Evolutionary conservation across 1,284 basidiomycete genomes (phyloP).

Genomic region (Ceratobasidium sp.): DNA sequence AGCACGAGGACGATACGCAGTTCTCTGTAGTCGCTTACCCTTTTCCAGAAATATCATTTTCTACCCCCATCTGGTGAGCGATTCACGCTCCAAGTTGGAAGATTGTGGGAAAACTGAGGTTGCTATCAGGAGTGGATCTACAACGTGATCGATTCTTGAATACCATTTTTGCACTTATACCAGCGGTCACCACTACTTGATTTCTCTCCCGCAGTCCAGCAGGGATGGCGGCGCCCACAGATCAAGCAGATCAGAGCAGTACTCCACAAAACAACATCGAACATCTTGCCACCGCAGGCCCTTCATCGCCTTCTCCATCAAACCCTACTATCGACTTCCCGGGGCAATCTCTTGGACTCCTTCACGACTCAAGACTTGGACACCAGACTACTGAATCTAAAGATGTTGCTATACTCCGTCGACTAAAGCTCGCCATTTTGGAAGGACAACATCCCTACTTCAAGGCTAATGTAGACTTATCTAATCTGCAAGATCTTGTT

Average conservation of each 20-base stretch:
- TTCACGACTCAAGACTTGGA: conserved; percentile 38
- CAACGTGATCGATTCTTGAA: background rate
- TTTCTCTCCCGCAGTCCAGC: background rate
- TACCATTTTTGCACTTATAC: too few relatives aligned
- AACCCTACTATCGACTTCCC: too few relatives aligned
- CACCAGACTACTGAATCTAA: conserved; percentile 26
- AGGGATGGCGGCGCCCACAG: conserved; percentile 1
- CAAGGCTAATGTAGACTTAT: conserved; percentile 38
- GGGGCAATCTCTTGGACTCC: conserved; percentile 38
- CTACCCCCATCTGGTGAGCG: background rate
- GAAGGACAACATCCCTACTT: conserved; percentile 43
- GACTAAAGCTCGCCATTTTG: conserved; percentile 36
- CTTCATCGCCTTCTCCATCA: background rate
- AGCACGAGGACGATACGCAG: background rate
- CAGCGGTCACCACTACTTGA: background rate
- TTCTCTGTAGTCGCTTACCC: background rate
- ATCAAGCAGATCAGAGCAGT: background rate
- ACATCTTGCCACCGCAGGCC: background rate
- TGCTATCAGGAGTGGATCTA: conserved; percentile 10
- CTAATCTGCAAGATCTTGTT: conserved; percentile 36
- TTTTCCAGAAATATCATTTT: background rate
- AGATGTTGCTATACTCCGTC: conserved; percentile 30
- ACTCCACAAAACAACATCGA: background rate
- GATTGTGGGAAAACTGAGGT: background rate
- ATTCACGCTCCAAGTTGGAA: too few relatives aligned